Evolutionary conservation across 2,329 filamentous ascomycete genomes (phyloP).

Genomic region (Cladosporium sp.): DNA sequence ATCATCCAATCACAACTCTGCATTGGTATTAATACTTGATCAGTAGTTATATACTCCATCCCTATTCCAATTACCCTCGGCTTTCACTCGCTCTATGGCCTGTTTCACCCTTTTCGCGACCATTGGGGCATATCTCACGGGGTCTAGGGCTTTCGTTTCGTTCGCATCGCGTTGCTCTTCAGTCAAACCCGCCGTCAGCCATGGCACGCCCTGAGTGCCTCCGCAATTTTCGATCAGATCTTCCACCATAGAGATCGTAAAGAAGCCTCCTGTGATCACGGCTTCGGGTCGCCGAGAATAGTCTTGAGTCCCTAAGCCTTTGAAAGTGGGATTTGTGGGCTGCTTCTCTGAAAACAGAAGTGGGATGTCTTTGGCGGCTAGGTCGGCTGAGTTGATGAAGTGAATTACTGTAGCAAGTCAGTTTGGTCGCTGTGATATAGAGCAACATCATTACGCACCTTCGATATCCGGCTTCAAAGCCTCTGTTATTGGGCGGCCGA

Average conservation of each 20-base stretch:
- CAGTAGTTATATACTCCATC: conserved; percentile 6
- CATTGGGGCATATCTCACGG: background rate
- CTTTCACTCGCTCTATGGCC: background rate
- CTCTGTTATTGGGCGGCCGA: background rate
- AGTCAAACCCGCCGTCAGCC: background rate
- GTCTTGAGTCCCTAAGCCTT: background rate
- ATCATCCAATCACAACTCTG: too few relatives aligned
- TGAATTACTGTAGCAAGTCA: background rate
- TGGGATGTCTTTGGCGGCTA: background rate
- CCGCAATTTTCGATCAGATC: conserved; percentile 1
- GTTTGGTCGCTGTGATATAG: background rate
- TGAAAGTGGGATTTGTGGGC: background rate
- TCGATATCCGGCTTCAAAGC: background rate
- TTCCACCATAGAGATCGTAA: conserved; percentile 4
- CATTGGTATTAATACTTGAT: background rate
- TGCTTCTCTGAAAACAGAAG: background rate
- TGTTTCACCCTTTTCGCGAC: background rate
- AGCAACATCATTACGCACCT: background rate
- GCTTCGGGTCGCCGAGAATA: background rate
- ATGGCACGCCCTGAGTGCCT: background rate
- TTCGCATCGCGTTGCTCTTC: background rate
- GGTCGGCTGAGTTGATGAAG: background rate
- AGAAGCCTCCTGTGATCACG: background rate
- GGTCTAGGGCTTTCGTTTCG: background rate
- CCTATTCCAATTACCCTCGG: background rate